phyloP scores from a whole-genome alignment of 2,329 filamentous ascomycete genomes.

The Ceratocystis colombiana region DNA sequence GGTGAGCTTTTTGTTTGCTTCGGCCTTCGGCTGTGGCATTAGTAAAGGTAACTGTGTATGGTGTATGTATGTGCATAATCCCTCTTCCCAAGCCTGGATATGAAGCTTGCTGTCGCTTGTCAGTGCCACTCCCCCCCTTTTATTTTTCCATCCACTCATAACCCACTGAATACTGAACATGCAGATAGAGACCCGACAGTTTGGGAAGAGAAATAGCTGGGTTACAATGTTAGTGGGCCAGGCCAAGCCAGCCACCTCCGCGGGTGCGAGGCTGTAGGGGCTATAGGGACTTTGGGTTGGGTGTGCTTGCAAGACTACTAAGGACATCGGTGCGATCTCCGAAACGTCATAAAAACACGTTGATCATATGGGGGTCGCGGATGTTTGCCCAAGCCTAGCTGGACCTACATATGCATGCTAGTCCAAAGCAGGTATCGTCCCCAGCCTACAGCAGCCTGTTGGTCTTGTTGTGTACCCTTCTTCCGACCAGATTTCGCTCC shows the following conservation, averaged over 20 bases:
- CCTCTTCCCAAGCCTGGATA: not conserved
- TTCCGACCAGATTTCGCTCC: too few relatives aligned
- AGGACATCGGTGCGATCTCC: not conserved
- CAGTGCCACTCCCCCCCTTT: not conserved
- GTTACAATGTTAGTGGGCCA: conserved; percentile 1
- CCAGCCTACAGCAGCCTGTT: too few relatives aligned
- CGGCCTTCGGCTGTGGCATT: conserved; percentile 5
- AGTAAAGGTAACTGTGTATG: not conserved
- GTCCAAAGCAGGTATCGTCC: too few relatives aligned
- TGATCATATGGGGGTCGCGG: not conserved
- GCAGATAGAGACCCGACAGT: conserved; percentile 7
- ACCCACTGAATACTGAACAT: not conserved
- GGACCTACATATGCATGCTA: too few relatives aligned
- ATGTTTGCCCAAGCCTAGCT: too few relatives aligned
- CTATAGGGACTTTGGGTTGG: not conserved
- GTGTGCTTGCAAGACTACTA: not conserved
- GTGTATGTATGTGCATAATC: not conserved
- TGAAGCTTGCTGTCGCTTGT: conserved; percentile 6
- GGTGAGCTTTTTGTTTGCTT: not conserved
- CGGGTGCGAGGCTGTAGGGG: not conserved
- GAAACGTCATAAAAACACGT: not conserved
- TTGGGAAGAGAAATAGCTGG: conserved; percentile 15
- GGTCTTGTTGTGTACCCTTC: too few relatives aligned
- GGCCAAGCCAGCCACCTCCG: conserved; percentile 3
- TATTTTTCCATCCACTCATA: not conserved